Evolutionary conservation across 306 rosid genomes (phyloP).

Genomic region (Trifolium dubium): DNA sequence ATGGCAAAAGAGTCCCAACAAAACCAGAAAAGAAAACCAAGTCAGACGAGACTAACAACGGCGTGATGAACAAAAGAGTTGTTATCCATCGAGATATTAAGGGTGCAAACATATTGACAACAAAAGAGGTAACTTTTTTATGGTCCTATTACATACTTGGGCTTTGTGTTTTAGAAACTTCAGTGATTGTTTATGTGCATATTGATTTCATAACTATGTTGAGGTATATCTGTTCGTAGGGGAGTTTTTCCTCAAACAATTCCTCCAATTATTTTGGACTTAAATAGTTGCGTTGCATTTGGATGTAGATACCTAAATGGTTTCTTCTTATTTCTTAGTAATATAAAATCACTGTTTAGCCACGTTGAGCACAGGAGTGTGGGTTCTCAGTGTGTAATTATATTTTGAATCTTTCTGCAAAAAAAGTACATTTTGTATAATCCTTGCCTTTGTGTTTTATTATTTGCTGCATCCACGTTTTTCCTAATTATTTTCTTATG

Average conservation of each 20-base stretch:
- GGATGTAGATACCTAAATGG: background rate
- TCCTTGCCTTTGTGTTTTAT: slow-evolving; percentile 13
- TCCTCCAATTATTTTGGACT: slow-evolving; percentile 11
- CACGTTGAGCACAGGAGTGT: background rate
- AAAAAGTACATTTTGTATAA: slow-evolving; percentile 20
- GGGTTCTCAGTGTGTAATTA: background rate
- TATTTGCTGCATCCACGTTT: background rate
- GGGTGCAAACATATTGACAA: slow-evolving; percentile 98
- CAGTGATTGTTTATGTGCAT: slow-evolving; percentile 13
- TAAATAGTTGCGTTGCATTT: slow-evolving; percentile 1
- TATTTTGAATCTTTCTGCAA: slow-evolving; percentile 24
- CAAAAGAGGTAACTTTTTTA: slow-evolving; percentile 75
- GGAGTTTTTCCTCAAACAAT: slow-evolving; percentile 23
- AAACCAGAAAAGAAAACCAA: too few species aligned
- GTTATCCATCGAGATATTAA: slow-evolving; percentile 98
- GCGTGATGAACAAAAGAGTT: slow-evolving; percentile 96
- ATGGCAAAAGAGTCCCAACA: too few species aligned
- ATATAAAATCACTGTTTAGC: slow-evolving; percentile 29
- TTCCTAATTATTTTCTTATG: background rate
- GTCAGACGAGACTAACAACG: too few species aligned
- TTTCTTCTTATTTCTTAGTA: background rate
- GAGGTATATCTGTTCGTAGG: background rate
- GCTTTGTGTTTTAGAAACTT: slow-evolving; percentile 35
- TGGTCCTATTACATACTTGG: slow-evolving; percentile 24
- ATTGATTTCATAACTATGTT: slow-evolving; percentile 21